Base-by-base conservation (phyloP, 495 filamentous ascomycete genomes). In the Oidiodendron maius region DNA sequence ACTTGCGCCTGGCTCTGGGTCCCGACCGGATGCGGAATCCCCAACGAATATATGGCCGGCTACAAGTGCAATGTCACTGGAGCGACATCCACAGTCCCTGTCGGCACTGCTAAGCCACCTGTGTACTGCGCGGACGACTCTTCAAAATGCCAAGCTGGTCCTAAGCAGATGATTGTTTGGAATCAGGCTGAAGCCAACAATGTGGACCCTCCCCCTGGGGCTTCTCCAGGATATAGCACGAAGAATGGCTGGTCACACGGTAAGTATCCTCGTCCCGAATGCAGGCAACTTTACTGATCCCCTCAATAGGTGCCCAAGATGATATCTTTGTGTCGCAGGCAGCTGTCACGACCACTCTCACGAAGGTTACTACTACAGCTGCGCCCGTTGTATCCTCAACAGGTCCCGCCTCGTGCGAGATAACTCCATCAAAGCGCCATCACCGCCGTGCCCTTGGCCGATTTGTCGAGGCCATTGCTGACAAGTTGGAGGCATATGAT, bases 1-100 rank as follows among this genome's bases (percentile, higher is more conserved):
- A 69, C 61, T 18, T 80, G 76, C 46, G 75, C 76, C 17, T 77
- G 71, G 74, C 67, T 79, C 18, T 80, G 76, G 76, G 66, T 78
- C 34, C 75, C 76, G 2, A 61, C 71, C 34, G 65, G 71, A 13
- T 77, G 73, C 56, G 58, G 45, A 40, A 40, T 25, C 34, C 39
- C 15, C 25, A 26, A 49, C 22, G 64, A 52, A 59, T 72, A 77
- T 44, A 79, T 78, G 77, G 65, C 71, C 32, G 75, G 75, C 43
- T 74, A 70, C 52, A 69, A 68, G 45, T 78, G 76, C 63, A 71
- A 72, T 16, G 70, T 79, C 44, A 72, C 71, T 4, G 64, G 60
- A 25, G 64, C 68, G 9, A 68, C 60, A 12, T 67, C 66, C 0
- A 67, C 66, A 4, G 64, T 60, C 11, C 50, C 56, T 3, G 38